Base-by-base conservation (phyloP, 305 asterid species). In the Withania somnifera region DNA sequence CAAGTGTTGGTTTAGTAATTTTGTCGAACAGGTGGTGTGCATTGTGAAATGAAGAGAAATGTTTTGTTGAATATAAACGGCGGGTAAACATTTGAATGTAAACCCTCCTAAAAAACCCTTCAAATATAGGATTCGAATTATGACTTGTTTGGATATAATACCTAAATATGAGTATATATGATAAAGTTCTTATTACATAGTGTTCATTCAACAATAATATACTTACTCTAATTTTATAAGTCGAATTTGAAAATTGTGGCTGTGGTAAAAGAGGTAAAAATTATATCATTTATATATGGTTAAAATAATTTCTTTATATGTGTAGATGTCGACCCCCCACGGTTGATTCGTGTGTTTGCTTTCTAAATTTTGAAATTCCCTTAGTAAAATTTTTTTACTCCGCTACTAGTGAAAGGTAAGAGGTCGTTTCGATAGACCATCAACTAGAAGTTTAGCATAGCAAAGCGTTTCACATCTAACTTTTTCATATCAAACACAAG, bases 11-110 rank as follows among this genome's bases (percentile, higher is more conserved):
- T 80, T 81, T 83, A 42, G 93, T 90, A 87, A 66, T 89, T 91
- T 85, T 89, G 80, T 91, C 97, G 82, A 92, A 82, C 97, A 88
- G 0, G 77, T 88, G 84, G 87, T 79, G 88, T 52, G 77, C 95
- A 88, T 87, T 82, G 54, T 86, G 84, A 83, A 82, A 84, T 11
- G 87, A 82, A 87, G 36, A 71, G 40, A 75, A 50, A 1, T 15
- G 52, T 52, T 14, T 58, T 0, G 14, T 45, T 3, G 0, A 0
- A 0, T 0, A 20, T 1, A 92, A 38, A 81, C 79, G 94, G 84
- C 89, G 91, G 83, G 82, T 73, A 87, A 87, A 87, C 95, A 91
- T 94, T 79, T 56, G 85, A 81, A 14, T 64, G 40, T 11, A 3
- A 69, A 69, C 56, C 78, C 77, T 68, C 77, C 54, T 68, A 68